Conservation (phyloP, 2,329 filamentous ascomycete genomes). For the Aaosphaeria arxii region DNA sequence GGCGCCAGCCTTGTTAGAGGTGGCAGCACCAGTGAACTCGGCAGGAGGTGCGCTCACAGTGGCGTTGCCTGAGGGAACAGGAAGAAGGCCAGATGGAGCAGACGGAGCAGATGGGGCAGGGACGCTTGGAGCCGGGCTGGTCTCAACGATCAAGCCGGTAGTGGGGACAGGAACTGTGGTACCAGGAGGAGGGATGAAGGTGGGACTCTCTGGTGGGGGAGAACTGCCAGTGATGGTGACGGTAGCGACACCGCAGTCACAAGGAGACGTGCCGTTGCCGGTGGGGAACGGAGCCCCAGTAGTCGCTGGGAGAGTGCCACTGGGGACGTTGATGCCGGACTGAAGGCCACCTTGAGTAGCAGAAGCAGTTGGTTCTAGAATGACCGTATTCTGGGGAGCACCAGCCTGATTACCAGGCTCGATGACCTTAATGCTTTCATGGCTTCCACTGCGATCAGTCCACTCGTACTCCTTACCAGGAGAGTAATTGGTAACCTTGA, state of each 20-base stretch:
- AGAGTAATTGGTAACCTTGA: conserved; percentile 53
- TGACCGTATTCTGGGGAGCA: conserved; percentile 22
- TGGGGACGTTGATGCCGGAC: conserved; percentile 20
- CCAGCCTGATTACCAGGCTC: conserved; percentile 31
- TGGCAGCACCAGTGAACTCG: conserved; percentile 28
- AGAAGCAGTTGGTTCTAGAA: conserved; percentile 24
- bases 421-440: conserved; percentile 47
- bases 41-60: conserved; percentile 15
- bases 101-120: conserved; percentile 6
- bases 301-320: conserved; percentile 5
- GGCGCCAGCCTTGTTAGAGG: conserved; percentile 15
- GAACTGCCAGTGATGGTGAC: conserved; percentile 28
- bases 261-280: conserved; percentile 1
- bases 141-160: conserved; percentile 1
- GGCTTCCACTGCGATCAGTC: conserved; percentile 47
- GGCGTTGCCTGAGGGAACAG: conserved; percentile 9
- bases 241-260: conserved; percentile 22
- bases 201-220: conserved; percentile 4
- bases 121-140: conserved; percentile 14
- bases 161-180: conserved; percentile 22
- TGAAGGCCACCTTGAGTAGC: conserved; percentile 23
- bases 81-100: not conserved
- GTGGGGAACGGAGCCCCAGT: not conserved
- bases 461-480: conserved; percentile 51
- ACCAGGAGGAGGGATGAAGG: conserved; percentile 7